These are phyloP conservation scores for Rhizopus delemar DNA, from an alignment of 371 early-diverging fungal genomes.

Conservation along the genomic window DNA sequence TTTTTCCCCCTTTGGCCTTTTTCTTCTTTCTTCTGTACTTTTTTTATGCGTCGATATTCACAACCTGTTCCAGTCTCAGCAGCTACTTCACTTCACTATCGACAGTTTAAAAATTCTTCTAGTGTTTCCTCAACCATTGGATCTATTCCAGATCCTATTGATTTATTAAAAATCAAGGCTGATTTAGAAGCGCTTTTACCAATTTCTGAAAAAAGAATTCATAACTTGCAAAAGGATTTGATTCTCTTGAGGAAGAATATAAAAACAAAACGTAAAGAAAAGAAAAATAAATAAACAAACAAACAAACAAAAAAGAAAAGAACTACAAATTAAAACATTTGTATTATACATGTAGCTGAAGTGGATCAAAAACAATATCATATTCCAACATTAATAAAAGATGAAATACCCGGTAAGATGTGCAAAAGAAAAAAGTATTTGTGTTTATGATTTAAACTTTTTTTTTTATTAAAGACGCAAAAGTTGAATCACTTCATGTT, in stretches of 20 bases:
- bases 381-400: constrained; percentile 4
- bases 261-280: constrained; percentile 3
- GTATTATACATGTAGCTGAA: constrained; percentile 5
- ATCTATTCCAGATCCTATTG: constrained; percentile 37
- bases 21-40: neutral
- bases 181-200: constrained; percentile 43
- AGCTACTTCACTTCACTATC: constrained; percentile 31
- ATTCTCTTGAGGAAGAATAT: constrained; percentile 21
- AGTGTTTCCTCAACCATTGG: constrained; percentile 30
- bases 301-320: neutral
- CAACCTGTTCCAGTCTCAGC: constrained; percentile 37
- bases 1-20: neutral
- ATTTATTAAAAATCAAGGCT: constrained; percentile 40
- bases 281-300: neutral
- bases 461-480: neutral
- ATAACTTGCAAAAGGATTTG: constrained; percentile 34
- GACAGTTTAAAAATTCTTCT: constrained; percentile 26
- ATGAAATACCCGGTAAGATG: constrained; percentile 11
- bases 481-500: constrained; percentile 3
- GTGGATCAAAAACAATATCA: constrained; percentile 3
- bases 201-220: constrained; percentile 33
- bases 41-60: constrained; percentile 24
- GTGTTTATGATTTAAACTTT: neutral
- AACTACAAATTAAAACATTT: constrained; percentile 1
- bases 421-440: neutral